Evolutionary conservation across 768 basidiomycete genomes (phyloP), one percentile per base, ranked within the genome.

Genomic region (Mycena crocata): DNA sequence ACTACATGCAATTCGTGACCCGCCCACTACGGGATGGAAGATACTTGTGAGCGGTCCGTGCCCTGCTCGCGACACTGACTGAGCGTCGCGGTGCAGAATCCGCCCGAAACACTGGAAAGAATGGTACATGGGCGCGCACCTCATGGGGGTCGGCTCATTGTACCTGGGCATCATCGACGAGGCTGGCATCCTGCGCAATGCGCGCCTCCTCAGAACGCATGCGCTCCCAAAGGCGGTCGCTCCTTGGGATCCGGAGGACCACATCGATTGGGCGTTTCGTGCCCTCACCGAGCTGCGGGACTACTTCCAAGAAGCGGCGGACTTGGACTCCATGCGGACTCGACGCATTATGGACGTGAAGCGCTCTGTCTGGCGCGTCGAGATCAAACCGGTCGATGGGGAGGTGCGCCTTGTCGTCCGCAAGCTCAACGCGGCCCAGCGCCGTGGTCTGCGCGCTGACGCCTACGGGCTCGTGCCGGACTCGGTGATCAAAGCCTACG

Each of bases 1-100:
- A 31, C 44, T 71, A 71, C 64, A 55, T 71, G 56, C 42, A 69
- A 17, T n/a, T 66, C 35, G 55, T 64, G 28, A 70, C 56, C 2
- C 59, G 61, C 0, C 49, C 56, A 0, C 19, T 64, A 17, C 35
- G 21, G 17, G 26, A 57, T 26, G 64, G 54, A 14, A 26, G 52
- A 28, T 46, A 61, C 37, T 1, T 26, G 61, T 28, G 24, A 37
- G 57, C 34, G 39, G 40, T 37, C 35, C 44, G 5, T 26, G n/a
- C n/a, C 19, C 13, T 26, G 6, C 4, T 21, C 35, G 45, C 31
- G 17, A 14, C 30, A 8, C 26, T n/a, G 10, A 23, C 54, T 37
- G 4, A 57, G 44, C 24, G 34, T 37, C 23, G 6, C 15, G 10
- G 17, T n/a, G 14, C 52, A 48, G 56, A 31, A 51, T 59, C 60